Base-by-base conservation (phyloP, 2,329 filamentous ascomycete genomes). In the Emydomyces testavorans region DNA sequence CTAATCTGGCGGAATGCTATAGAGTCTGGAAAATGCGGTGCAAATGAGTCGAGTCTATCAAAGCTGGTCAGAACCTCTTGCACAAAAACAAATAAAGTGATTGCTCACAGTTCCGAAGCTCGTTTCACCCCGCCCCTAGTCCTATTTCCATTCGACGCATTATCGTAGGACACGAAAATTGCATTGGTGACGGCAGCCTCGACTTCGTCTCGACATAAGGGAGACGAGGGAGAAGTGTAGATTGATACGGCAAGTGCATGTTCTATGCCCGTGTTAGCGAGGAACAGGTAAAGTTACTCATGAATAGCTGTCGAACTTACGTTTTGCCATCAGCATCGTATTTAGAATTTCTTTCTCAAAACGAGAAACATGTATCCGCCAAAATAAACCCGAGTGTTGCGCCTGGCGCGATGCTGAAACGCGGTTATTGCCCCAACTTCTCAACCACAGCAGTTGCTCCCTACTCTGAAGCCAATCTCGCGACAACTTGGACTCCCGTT, bases 141-240 rank as follows among this genome's bases (percentile, higher is more conserved):
- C 53, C 71, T 70, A 56, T 81, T 82, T 24, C 79, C 79, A 56
- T 82, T 82, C 58, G 73, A 81, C 16, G 79, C 78, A 53, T 78
- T 79, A 58, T 82, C 79, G 57, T 82, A 82, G 16, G 72, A 67
- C 20, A 73, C 62, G 62, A 78, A 72, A 15, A 75, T 72, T 31
- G 72, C 67, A 6, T 67, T 67, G 11, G 76, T 61, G 13, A 80
- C 67, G 11, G 73, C 68, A 20, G 65, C 58, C 62, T 81, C 76
- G 5, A 78, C 68, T 23, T 72, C 70, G 0, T 62, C 55, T 6
- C 57, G 51, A n/a, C 63, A 60, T 8, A 78, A 60, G 13, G 68
- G 64, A 6, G 59, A 54, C 16, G 58, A 50, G n/a, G 46, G 6
- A 32, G 39, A 41, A 10, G 46, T 40, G 49, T 72, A 73, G 13